Base-by-base conservation (phyloP, 805 yeast genomes). In the Kuraishia piskuri region DNA sequence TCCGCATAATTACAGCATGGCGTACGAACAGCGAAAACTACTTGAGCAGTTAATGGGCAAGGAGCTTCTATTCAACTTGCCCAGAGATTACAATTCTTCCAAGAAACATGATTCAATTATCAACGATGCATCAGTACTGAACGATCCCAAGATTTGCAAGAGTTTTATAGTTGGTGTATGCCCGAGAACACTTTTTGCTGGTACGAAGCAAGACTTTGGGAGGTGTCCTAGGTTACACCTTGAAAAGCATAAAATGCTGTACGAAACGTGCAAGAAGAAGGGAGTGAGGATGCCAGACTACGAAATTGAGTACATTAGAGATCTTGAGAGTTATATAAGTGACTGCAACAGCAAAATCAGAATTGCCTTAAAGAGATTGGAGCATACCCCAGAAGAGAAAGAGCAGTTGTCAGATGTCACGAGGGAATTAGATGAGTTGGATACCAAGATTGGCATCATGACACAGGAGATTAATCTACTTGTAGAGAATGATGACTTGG, bases 141-240 rank as follows among this genome's bases (percentile, higher is more conserved):
- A 69, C 37, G 84, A 82, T 52, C 75, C 81, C 14, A 72, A 80
- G 48, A 83, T 90, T 6, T 91, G 98, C 68, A 87, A 86, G 64
- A 74, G 87, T 20, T 91, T 84, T 64, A 66, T 91, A n/a, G 88
- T 89, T 17, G 96, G 94, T 0, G 78, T 80, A 8, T 91, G 98
- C 60, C 92, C 96, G 0, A 84, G 87, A 65, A 97, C 90, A 57
- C 66, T 90, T 49, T 88, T 91, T 62, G 76, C 76, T 12, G 88
- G 89, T 6, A 88, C 97, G 12, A 90, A 90, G 65, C 86, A 86
- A 62, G 88, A 86, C 63, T 68, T 88, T 57, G 97, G 97, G 1
- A 76, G 76, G 55, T 91, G 98, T 64, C 88, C 89, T 0, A 78
- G 77, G 58, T 68, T 84, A 20, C 97, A 91, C 66, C 65, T 83